Evolutionary conservation across 306 rosid species (phyloP), one percentile per base, ranked within the genome.

Genomic region (Glycine latifolia): DNA sequence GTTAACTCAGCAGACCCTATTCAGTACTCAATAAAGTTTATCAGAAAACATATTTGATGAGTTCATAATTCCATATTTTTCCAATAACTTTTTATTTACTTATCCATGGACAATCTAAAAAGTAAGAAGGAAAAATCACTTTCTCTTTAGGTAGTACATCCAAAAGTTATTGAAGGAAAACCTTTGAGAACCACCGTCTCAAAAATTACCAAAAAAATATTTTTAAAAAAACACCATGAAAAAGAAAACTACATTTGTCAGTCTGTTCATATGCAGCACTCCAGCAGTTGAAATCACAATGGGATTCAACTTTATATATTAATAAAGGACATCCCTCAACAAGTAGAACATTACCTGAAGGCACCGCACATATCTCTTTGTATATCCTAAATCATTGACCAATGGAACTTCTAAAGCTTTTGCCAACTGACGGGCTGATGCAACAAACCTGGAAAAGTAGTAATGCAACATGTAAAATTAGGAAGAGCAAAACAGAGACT

Each of bases 311-410:
- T 66, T 66, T 7, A 5, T 35, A 73, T 15, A 37, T 70, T 20
- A 37, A 37, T 37, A 46, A 54, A 65, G 76, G 52, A 12, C 37
- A 39, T n/a, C 53, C 37, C 78, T 74, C 67, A 14, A 75, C 67
- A 75, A 53, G 61, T 41, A 49, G 41, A 83, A 62, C 44, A 74
- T 77, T 91, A 95, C 99, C 95, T 95, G 99, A 61, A 95, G 89
- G 85, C 99, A 95, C 58, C 99, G 92, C 59, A 95, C 98, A 10
- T 95, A 95, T 95, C 99, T 86, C 93, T 95, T 95, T 11, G 99
- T 95, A 88, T 95, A 95, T 70, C 99, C 99, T 86, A 95, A 89
- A 89, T 95, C 99, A 88, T 95, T 95, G 83, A 95, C 99, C 84
- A 95, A 90, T 10, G 99, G 99, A 79, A 95, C 99, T 89, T 95